A percentile compares a stretch with the other conserved stretches of the same genome.
phyloP scores from a whole-genome alignment of 2,329 filamentous ascomycete species.

The Ceratocystis variospora region DNA sequence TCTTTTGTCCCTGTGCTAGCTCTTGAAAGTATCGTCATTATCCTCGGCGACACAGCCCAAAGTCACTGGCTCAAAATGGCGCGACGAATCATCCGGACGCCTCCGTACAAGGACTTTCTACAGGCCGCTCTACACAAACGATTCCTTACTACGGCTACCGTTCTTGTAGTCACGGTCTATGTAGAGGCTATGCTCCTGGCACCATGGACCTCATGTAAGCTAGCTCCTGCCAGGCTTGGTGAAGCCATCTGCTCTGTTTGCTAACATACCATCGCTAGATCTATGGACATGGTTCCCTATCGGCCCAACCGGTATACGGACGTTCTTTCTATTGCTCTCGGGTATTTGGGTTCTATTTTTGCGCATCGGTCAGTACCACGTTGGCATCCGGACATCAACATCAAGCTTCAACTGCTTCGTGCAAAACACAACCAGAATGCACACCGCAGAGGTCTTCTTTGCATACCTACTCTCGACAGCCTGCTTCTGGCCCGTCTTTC shows the following conservation, averaged over 20 bases:
- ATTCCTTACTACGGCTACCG: slow-evolving; percentile 63
- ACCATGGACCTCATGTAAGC: slow-evolving; percentile 55
- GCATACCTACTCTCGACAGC: slow-evolving; percentile 69
- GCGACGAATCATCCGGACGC: slow-evolving; percentile 30
- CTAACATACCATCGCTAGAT: slow-evolving; percentile 33
- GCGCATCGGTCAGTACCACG: slow-evolving; percentile 70
- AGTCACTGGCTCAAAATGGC: slow-evolving; percentile 8
- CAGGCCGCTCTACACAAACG: slow-evolving; percentile 77
- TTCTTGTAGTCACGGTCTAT: slow-evolving; percentile 61
- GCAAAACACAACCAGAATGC: slow-evolving; percentile 42
- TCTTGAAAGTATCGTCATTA: background rate
- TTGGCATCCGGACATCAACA: slow-evolving; percentile 55
- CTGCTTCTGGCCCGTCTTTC: slow-evolving; percentile 67
- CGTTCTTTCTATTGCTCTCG: slow-evolving; percentile 60
- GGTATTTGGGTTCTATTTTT: slow-evolving; percentile 68
- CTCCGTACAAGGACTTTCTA: slow-evolving; percentile 73
- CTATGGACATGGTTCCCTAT: slow-evolving; percentile 82
- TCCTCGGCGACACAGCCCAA: background rate
- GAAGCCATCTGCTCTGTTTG: background rate
- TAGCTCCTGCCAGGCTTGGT: background rate
- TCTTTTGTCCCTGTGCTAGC: background rate
- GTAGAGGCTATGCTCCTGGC: slow-evolving; percentile 56
- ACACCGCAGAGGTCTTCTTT: slow-evolving; percentile 53
- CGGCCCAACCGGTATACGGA: slow-evolving; percentile 59
- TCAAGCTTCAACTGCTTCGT: slow-evolving; percentile 53